Percentiles rank a stretch among this genome's conserved stretches.
Conservation (phyloP, 176 grass and related monocot species). For the Eragrostis curvula region DNA sequence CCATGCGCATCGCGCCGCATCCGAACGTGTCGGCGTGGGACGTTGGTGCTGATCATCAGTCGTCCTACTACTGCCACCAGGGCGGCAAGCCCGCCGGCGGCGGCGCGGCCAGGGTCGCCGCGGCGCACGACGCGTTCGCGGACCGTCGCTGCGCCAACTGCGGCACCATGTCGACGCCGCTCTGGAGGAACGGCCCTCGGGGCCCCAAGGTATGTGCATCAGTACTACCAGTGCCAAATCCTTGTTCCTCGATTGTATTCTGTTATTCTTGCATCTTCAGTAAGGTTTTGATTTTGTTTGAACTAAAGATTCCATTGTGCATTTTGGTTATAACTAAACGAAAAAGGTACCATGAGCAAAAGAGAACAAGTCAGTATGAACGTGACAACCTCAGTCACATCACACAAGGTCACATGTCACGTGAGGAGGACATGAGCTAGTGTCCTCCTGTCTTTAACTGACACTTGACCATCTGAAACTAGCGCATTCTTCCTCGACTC, state of each 20-base stretch:
- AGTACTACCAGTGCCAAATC: neutral
- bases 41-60: neutral
- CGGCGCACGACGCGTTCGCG: neutral
- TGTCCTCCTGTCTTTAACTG: neutral
- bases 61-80: conserved; percentile 25
- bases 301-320: neutral
- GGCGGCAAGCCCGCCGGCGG: neutral
- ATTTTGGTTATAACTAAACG: neutral
- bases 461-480: neutral
- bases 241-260: neutral
- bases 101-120: neutral
- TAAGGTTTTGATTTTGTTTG: neutral
- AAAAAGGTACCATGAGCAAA: neutral
- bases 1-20: neutral
- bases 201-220: conserved; percentile 69
- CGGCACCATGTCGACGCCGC: conserved; percentile 88
- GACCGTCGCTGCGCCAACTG: conserved; percentile 94
- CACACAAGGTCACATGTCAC: neutral
- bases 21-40: conserved; percentile 41
- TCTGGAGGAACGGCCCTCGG: conserved; percentile 91
- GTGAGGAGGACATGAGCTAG: neutral
- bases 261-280: neutral
- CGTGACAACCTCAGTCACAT: neutral
- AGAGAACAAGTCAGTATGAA: neutral
- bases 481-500: neutral